phyloP scores from a whole-genome alignment of 225 moss, liverwort and hornwort species.

The Marchantia paleacea region DNA sequence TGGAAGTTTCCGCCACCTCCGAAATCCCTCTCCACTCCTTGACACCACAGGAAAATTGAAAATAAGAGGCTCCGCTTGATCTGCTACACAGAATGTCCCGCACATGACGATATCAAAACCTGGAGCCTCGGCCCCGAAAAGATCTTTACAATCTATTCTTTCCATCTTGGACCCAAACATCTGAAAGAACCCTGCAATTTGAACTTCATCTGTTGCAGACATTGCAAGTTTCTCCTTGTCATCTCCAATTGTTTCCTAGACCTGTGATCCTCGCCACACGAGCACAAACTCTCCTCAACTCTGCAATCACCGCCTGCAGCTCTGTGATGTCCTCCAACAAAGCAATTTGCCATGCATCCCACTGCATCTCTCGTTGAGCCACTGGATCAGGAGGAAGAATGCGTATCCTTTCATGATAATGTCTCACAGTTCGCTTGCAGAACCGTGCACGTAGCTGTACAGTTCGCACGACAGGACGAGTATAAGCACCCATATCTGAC shows the following conservation, averaged over 20 bases:
- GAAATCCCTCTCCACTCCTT: neutral
- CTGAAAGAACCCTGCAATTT: neutral
- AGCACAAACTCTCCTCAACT: conserved; percentile 8
- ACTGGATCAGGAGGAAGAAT: neutral
- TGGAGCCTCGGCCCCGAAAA: neutral
- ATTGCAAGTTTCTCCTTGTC: neutral
- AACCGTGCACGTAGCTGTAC: neutral
- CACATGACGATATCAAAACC: neutral
- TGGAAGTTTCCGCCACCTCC: neutral
- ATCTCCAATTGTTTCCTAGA: neutral
- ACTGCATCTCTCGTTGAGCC: neutral
- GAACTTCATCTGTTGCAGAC: too few relatives aligned
- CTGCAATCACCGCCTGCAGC: neutral
- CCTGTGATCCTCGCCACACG: neutral
- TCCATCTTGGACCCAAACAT: neutral
- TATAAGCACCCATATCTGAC: neutral
- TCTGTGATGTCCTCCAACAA: conserved; percentile 7
- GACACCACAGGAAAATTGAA: neutral
- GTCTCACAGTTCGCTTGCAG: neutral
- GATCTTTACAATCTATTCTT: neutral
- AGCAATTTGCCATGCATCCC: conserved; percentile 1
- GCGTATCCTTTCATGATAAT: neutral
- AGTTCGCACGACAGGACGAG: neutral
- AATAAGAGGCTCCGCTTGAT: neutral
- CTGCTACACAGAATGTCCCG: neutral